Evolutionary conservation across 225 moss, liverwort and hornwort species (phyloP).

Genomic region (Anthoceros angustus): DNA sequence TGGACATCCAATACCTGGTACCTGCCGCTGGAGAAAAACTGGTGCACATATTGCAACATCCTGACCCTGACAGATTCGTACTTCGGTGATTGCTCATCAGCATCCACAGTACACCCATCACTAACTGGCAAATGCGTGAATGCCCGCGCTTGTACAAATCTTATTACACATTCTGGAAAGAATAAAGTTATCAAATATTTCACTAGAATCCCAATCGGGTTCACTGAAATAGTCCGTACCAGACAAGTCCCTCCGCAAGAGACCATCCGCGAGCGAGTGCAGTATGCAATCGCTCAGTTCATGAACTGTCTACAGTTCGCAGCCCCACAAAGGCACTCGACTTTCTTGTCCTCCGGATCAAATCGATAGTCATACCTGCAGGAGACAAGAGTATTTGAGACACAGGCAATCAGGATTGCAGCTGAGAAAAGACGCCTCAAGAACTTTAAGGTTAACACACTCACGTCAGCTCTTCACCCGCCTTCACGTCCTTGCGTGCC

Average conservation of each 20-base stretch:
- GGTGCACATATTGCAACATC: too few relatives aligned
- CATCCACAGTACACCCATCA: background rate
- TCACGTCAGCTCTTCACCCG: conserved; percentile 97
- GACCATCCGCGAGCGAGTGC: background rate
- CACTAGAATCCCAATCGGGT: background rate
- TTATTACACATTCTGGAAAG: background rate
- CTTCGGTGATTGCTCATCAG: background rate
- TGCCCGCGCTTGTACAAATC: background rate
- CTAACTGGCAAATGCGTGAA: background rate
- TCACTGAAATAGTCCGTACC: background rate
- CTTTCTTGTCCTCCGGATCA: conserved; percentile 87
- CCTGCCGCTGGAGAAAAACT: too few relatives aligned
- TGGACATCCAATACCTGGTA: too few relatives aligned
- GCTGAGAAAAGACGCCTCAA: background rate
- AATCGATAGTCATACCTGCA: conserved; percentile 92
- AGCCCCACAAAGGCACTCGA: conserved; percentile 78
- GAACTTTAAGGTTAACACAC: conserved; percentile 8
- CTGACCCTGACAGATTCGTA: too few relatives aligned
- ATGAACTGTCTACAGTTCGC: conserved; percentile 71
- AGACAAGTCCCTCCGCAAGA: background rate
- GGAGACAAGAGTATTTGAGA: background rate
- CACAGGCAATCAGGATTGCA: background rate
- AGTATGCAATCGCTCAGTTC: conserved; percentile 20
- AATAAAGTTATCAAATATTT: background rate
- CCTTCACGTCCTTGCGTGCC: conserved; percentile 69